Conservation (phyloP, 1,284 basidiomycete species). For the Leucoagaricus sp. region DNA sequence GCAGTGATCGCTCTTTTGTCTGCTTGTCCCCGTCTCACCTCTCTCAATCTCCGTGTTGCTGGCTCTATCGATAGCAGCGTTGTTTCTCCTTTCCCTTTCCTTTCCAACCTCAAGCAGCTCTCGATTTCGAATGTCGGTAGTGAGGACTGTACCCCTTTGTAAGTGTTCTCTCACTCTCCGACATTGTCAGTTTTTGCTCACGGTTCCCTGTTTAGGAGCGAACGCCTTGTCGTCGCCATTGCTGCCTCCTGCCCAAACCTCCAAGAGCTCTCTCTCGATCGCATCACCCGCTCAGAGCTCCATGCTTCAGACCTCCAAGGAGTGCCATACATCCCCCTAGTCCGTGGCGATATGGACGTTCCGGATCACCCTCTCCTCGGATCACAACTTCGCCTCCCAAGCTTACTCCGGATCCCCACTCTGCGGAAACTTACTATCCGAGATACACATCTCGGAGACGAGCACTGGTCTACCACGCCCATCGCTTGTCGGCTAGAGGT, state of each 20-base stretch:
- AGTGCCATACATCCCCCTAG: slow-evolving; percentile 58
- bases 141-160: slow-evolving; percentile 60
- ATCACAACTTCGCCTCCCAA: slow-evolving; percentile 59
- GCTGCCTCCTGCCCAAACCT: slow-evolving; percentile 61
- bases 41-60: slow-evolving; percentile 53
- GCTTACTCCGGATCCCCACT: slow-evolving; percentile 60
- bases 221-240: slow-evolving; percentile 68
- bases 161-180: slow-evolving; percentile 31
- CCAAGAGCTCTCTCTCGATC: slow-evolving; percentile 56
- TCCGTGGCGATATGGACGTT: slow-evolving; percentile 57
- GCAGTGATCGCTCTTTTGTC: slow-evolving; percentile 51
- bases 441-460: slow-evolving; percentile 71
- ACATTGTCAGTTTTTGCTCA: slow-evolving; percentile 15
- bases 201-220: slow-evolving; percentile 49
- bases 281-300: slow-evolving; percentile 62
- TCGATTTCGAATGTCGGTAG: slow-evolving; percentile 55
- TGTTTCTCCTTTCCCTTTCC: slow-evolving; percentile 53
- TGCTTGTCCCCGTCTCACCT: slow-evolving; percentile 47
- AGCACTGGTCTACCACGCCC: slow-evolving; percentile 50
- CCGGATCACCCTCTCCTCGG: slow-evolving; percentile 58
- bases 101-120: slow-evolving; percentile 48
- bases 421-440: slow-evolving; percentile 63
- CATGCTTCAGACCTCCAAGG: slow-evolving; percentile 59
- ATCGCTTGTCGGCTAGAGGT: slow-evolving; percentile 53
- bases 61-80: slow-evolving; percentile 52